Evolutionary conservation across 768 basidiomycete genomes (phyloP), one percentile per base, ranked within the genome.

Genomic region (Pholiota molesta): DNA sequence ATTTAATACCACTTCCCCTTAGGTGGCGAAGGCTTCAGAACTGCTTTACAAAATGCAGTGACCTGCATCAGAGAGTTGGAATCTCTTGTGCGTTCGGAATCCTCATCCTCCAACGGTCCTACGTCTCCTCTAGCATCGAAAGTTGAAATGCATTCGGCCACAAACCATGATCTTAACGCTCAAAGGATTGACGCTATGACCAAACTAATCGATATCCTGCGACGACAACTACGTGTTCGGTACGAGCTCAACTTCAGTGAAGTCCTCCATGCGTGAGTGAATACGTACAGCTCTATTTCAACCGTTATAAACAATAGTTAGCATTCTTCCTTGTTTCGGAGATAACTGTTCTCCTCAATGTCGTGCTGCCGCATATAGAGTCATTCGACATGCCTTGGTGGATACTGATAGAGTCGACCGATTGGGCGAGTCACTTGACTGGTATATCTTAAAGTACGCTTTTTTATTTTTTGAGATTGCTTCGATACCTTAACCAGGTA

Each of bases 381-480:
- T 96, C 2, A 79, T 98, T 17, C 86, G 97, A 19, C 89, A 95
- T 69, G 77, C 85, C 1, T 72, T 96, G 6, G 85, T 94, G 4
- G 94, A 95, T 67, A 69, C 78, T 0, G 81, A 88, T n/a, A 86
- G 88, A 0, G 89, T 94, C 51, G 82, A 83, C 59, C 79, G 78
- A 21, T 77, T 97, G 33, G 81, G 84, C 13, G 82, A 86, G 21
- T 83, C 88, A 17, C 73, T 97, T 35, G 94, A 97, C 66, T 95
- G 93, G 89, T 94, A 92, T 69, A 86, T 99, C 51, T 86, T 98
- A 65, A 91, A 91, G 95, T 95, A 64, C 35, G 39, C 37, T 69
- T 28, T 17, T 37, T 23, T 19, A 39, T 17, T 40, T 59, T 66
- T 39, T 63, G 51, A 21, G 11, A 62, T 33, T 60, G 54, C 59